A percentile compares a stretch with the other conserved stretches of the same genome.
Conservation (phyloP, 345 rosid genomes). For the Stellera chamaejasme region DNA sequence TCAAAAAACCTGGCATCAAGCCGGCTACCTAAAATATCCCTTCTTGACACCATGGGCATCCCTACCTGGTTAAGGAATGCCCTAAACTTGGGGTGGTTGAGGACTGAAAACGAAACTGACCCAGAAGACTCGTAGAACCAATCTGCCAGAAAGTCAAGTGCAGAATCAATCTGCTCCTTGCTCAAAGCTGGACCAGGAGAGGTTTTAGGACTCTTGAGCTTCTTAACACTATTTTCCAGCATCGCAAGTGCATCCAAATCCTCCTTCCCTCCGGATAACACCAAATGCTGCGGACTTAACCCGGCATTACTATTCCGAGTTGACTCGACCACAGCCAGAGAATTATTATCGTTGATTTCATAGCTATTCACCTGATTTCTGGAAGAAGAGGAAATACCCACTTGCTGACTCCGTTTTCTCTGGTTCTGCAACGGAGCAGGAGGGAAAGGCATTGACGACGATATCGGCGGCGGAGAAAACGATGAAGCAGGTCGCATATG, state of each 20-base stretch:
- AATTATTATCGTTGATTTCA: conserved; percentile 9
- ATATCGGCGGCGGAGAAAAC: conserved; percentile 38
- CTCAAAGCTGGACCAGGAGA: conserved; percentile 39
- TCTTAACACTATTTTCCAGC: conserved; percentile 53
- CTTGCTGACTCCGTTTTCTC: conserved; percentile 31
- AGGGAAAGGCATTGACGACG: conserved; percentile 36
- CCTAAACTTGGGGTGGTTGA: conserved; percentile 46
- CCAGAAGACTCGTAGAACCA: conserved; percentile 53
- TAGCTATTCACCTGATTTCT: conserved; percentile 16
- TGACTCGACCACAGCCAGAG: conserved; percentile 40
- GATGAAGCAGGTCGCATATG: conserved; percentile 18
- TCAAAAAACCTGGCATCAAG: conserved; percentile 33
- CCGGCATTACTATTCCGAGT: conserved; percentile 16
- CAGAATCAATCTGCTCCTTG: conserved; percentile 40
- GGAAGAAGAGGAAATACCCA: conserved; percentile 12
- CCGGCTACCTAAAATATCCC: conserved; percentile 30
- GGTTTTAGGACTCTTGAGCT: conserved; percentile 45
- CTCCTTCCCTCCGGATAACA: conserved; percentile 46
- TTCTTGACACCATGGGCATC: conserved; percentile 34
- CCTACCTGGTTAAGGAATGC: conserved; percentile 49
- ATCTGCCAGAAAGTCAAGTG: conserved; percentile 37
- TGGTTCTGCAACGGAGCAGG: conserved; percentile 16
- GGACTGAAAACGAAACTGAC: conserved; percentile 40
- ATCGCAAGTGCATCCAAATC: conserved; percentile 44
- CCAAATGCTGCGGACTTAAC: conserved; percentile 32